These are phyloP conservation scores for Cicer chorassanicum DNA, from an alignment of 306 rosid species.

Conservation along the genomic window DNA sequence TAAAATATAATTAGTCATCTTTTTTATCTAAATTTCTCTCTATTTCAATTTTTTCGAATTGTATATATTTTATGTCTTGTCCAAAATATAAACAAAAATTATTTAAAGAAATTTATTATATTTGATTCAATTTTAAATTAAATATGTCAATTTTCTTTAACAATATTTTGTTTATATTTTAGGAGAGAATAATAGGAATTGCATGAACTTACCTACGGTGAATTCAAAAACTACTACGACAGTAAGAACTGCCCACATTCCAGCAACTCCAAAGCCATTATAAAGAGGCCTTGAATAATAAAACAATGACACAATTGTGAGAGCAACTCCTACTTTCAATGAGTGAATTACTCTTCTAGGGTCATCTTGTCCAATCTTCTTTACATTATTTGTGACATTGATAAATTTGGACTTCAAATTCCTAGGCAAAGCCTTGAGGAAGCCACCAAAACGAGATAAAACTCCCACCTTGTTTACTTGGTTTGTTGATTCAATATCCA, in stretches of 20 bases:
- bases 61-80: too few species aligned
- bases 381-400: constrained; percentile 46
- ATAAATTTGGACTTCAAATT: constrained; percentile 52
- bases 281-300: constrained; percentile 80
- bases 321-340: constrained; percentile 86
- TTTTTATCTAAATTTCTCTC: too few species aligned
- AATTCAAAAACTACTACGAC: constrained; percentile 91
- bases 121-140: too few species aligned
- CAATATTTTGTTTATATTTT: too few species aligned
- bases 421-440: constrained; percentile 49
- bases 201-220: constrained; percentile 68
- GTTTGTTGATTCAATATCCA: constrained; percentile 59
- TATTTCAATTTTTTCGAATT: too few species aligned
- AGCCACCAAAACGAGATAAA: constrained; percentile 14
- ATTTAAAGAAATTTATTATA: too few species aligned
- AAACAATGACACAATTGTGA: constrained; percentile 76
- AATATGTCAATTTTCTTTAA: too few species aligned
- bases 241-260: constrained; percentile 93
- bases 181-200: neutral
- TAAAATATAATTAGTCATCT: too few species aligned
- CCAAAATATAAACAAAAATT: too few species aligned
- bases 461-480: constrained; percentile 41
- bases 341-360: constrained; percentile 90
- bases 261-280: constrained; percentile 80
- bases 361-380: constrained; percentile 80